A percentile compares a stretch with the other conserved stretches of the same genome.
Evolutionary conservation across 768 basidiomycete species (phyloP).

Genomic region (Boletus rubroflammeus): DNA sequence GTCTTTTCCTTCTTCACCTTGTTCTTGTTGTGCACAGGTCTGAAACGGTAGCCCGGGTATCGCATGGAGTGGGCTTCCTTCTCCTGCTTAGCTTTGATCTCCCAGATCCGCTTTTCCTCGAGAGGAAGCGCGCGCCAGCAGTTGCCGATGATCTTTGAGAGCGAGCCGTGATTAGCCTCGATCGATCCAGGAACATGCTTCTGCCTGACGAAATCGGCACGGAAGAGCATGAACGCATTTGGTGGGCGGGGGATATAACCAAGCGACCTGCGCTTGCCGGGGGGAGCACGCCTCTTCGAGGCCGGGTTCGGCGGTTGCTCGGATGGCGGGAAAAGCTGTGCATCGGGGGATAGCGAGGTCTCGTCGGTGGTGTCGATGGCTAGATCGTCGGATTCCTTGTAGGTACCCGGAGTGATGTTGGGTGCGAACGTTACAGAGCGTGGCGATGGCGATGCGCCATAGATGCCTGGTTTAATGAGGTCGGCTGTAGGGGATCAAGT

Average conservation of each 20-base stretch:
- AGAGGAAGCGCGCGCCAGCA: slow-evolving; percentile 68
- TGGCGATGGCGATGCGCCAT: slow-evolving; percentile 43
- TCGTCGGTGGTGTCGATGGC: slow-evolving; percentile 24
- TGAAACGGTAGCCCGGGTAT: slow-evolving; percentile 63
- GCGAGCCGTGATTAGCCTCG: slow-evolving; percentile 46
- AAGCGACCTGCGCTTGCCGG: slow-evolving; percentile 62
- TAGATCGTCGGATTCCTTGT: slow-evolving; percentile 35
- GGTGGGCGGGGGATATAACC: slow-evolving; percentile 30
- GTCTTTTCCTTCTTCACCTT: slow-evolving; percentile 36
- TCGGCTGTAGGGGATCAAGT: slow-evolving; percentile 18
- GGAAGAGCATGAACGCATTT: slow-evolving; percentile 38
- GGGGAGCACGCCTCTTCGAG: slow-evolving; percentile 48
- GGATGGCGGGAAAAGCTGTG: slow-evolving; percentile 54
- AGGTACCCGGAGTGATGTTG: slow-evolving; percentile 56
- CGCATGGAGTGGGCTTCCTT: slow-evolving; percentile 67
- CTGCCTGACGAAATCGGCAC: slow-evolving; percentile 37
- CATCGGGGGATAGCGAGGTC: slow-evolving; percentile 29
- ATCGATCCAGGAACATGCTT: slow-evolving; percentile 50
- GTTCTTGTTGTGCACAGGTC: slow-evolving; percentile 44
- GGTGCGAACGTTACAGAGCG: slow-evolving; percentile 60
- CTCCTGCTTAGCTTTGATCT: slow-evolving; percentile 65
- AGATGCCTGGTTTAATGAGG: slow-evolving; percentile 51
- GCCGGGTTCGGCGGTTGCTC: slow-evolving; percentile 37
- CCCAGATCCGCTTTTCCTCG: slow-evolving; percentile 72
- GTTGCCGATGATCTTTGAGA: slow-evolving; percentile 50